These are phyloP conservation scores for Grammothele lineata DNA, from an alignment of 768 basidiomycete genomes.

Conservation along the genomic window DNA sequence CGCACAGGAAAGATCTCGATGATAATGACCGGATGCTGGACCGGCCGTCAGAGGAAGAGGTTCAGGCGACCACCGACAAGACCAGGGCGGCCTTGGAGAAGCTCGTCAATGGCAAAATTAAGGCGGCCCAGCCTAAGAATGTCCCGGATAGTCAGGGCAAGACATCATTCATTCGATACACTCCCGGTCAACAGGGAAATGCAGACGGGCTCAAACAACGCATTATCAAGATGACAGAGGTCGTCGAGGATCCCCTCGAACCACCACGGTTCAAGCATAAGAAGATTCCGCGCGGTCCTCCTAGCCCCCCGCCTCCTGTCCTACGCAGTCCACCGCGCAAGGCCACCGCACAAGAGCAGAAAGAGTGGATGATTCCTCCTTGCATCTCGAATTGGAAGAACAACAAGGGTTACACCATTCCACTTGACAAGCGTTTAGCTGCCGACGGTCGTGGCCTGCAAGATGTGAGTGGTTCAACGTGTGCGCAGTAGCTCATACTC, in stretches of 20 bases:
- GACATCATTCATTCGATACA: conserved; percentile 92
- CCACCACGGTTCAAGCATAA: conserved; percentile 98
- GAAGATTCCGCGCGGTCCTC: conserved; percentile 96
- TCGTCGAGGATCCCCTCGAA: conserved; percentile 96
- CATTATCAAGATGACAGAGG: conserved; percentile 98
- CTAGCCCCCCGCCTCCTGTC: conserved; percentile 94
- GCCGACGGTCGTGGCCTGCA: conserved; percentile 98
- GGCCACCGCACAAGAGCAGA: conserved; percentile 95
- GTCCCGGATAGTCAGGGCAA: conserved; percentile 82
- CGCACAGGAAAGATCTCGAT: conserved; percentile 82
- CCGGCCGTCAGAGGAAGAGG: conserved; percentile 89
- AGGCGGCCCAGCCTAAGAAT: conserved; percentile 96
- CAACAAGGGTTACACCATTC: conserved; percentile 99
- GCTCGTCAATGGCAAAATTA: conserved; percentile 93
- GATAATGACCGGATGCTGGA: conserved; percentile 78
- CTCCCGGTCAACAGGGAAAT: conserved; percentile 84
- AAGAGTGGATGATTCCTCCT: conserved; percentile 99
- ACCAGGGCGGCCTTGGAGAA: conserved; percentile 91
- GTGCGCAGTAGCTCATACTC: not conserved
- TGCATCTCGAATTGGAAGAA: conserved; percentile 99
- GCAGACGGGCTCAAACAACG: conserved; percentile 77
- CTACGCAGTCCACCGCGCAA: conserved; percentile 93
- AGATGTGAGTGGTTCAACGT: conserved; percentile 59
- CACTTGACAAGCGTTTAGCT: conserved; percentile 94
- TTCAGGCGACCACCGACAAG: conserved; percentile 85